Conservation (phyloP, 1,284 basidiomycete species). For the Cutaneotrichosporon sp. region DNA sequence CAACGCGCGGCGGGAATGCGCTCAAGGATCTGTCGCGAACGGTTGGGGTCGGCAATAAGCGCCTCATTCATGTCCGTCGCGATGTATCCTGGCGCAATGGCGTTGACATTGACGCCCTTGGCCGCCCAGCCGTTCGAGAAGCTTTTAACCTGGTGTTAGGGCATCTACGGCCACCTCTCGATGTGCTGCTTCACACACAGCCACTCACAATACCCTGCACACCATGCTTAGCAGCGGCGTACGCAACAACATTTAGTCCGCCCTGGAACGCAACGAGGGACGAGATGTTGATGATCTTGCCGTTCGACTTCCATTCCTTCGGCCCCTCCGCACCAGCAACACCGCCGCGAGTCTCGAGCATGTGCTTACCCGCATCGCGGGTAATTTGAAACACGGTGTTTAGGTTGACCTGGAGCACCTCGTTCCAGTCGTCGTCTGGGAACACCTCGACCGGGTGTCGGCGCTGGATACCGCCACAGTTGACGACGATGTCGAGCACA, state of each 20-base stretch:
- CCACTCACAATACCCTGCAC: constrained; percentile 66
- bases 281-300: constrained; percentile 53
- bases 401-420: constrained; percentile 58
- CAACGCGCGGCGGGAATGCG: constrained; percentile 87
- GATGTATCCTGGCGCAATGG: constrained; percentile 86
- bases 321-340: constrained; percentile 33
- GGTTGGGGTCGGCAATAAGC: constrained; percentile 45
- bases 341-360: constrained; percentile 48
- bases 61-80: constrained; percentile 63
- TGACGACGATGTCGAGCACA: constrained; percentile 79
- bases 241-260: constrained; percentile 78
- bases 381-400: constrained; percentile 51
- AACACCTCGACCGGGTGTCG: constrained; percentile 76
- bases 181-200: too few relatives aligned
- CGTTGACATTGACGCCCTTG: constrained; percentile 82
- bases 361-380: constrained; percentile 49
- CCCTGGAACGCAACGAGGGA: constrained; percentile 53
- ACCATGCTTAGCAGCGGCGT: constrained; percentile 81
- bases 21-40: constrained; percentile 79
- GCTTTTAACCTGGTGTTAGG: constrained; percentile 41
- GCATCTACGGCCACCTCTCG: too few relatives aligned
- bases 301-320: constrained; percentile 23
- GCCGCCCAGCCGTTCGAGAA: constrained; percentile 64
- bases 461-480: constrained; percentile 91
- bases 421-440: constrained; percentile 81